A percentile compares a stretch with the other conserved stretches of the same genome.
Conservation (phyloP, 1,284 basidiomycete species). For the Fistulina hepatica region DNA sequence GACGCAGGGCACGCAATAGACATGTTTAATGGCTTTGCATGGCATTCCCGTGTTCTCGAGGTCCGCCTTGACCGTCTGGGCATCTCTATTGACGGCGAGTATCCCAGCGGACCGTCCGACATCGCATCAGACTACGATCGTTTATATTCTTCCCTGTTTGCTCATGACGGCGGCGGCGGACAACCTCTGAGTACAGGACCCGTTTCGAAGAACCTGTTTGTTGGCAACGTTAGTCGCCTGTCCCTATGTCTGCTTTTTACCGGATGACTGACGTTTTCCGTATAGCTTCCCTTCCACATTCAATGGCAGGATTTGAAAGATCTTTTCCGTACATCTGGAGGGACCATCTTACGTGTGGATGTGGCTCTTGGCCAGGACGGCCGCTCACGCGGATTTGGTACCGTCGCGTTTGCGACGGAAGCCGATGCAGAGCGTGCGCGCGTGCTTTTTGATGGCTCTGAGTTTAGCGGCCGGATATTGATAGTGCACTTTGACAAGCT, state of each 20-base stretch:
- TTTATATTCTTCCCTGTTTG: no score
- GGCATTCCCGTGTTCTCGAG: slow-evolving; percentile 86
- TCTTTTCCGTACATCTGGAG: slow-evolving; percentile 71
- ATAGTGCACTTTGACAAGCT: slow-evolving; percentile 86
- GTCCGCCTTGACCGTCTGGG: slow-evolving; percentile 72
- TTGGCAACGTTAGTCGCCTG: slow-evolving; percentile 45
- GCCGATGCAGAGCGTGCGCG: slow-evolving; percentile 82
- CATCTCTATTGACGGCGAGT: slow-evolving; percentile 15
- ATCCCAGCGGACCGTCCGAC: background rate
- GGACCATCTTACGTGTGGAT: slow-evolving; percentile 80
- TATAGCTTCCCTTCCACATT: slow-evolving; percentile 85
- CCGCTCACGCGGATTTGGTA: slow-evolving; percentile 80
- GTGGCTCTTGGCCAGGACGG: slow-evolving; percentile 82
- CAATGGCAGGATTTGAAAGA: slow-evolving; percentile 99
- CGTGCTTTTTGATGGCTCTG: slow-evolving; percentile 82
- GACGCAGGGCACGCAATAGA: slow-evolving; percentile 86
- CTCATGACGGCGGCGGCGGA: no score
- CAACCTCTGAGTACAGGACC: background rate
- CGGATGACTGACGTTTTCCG: slow-evolving; percentile 3
- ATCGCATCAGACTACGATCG: no score
- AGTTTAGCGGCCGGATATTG: slow-evolving; percentile 74
- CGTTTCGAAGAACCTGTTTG: slow-evolving; percentile 57
- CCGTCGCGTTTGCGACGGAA: slow-evolving; percentile 76
- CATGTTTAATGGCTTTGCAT: slow-evolving; percentile 63
- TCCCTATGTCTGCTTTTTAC: slow-evolving; percentile 5